These are phyloP conservation scores for Neurospora sp. DNA, from an alignment of 495 filamentous ascomycete species.

Conservation along the genomic window DNA sequence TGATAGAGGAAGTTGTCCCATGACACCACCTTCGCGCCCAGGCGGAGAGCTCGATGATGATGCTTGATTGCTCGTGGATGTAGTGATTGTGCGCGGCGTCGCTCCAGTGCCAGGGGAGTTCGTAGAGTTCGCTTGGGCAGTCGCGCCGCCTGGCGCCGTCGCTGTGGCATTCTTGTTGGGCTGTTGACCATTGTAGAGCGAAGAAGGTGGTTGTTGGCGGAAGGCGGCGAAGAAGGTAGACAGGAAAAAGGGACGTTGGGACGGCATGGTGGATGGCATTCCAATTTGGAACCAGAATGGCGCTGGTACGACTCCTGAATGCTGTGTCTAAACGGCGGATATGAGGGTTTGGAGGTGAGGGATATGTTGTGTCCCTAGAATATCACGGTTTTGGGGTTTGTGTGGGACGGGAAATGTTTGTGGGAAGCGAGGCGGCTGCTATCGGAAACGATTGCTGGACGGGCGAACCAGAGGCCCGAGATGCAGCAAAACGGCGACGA, in stretches of 20 bases:
- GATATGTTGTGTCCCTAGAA: not conserved
- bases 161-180: constrained; percentile 33
- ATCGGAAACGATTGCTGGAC: not conserved
- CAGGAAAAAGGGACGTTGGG: constrained; percentile 71
- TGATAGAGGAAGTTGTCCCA: constrained; percentile 33
- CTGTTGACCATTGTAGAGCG: constrained; percentile 25
- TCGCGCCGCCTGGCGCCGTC: constrained; percentile 17
- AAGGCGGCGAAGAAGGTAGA: constrained; percentile 81
- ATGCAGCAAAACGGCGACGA: not conserved
- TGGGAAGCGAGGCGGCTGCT: not conserved
- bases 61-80: constrained; percentile 19
- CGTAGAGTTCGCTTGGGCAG: not conserved
- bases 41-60: constrained; percentile 22
- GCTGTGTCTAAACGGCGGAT: not conserved
- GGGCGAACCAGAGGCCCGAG: not conserved
- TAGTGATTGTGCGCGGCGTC: constrained; percentile 17
- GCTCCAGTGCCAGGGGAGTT: constrained; percentile 11
- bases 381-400: not conserved
- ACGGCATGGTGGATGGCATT: constrained; percentile 42
- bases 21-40: constrained; percentile 27
- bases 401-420: not conserved
- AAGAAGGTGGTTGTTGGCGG: constrained; percentile 37
- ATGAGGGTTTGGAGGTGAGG: not conserved
- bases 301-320: not conserved
- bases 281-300: not conserved